Conservation (phyloP, 2,329 filamentous ascomycete species). For the Paraphoma sp. region DNA sequence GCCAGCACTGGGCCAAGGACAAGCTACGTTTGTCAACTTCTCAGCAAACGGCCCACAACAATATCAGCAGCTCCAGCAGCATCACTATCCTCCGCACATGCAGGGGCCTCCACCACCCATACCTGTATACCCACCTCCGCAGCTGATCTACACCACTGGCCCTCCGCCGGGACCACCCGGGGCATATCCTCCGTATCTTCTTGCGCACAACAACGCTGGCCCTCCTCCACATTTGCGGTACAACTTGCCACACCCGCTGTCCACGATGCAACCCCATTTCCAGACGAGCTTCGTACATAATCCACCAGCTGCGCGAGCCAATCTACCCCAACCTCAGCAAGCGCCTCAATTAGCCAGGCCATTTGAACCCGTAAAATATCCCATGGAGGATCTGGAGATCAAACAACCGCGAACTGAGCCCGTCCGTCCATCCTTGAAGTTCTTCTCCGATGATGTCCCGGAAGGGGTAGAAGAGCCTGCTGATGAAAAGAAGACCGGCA, state of each 20-base stretch:
- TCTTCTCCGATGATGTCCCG: conserved; percentile 69
- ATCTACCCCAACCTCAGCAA: conserved; percentile 50
- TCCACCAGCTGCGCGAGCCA: conserved; percentile 46
- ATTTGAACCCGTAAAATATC: conserved; percentile 79
- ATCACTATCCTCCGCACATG: conserved; percentile 6
- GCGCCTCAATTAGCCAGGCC: conserved; percentile 59
- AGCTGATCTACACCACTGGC: conserved; percentile 7
- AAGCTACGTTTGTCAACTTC: conserved; percentile 58
- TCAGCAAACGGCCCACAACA: conserved; percentile 61
- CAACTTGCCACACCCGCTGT: conserved; percentile 14
- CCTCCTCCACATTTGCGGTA: conserved; percentile 18
- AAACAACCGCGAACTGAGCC: conserved; percentile 68
- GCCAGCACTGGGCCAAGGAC: conserved; percentile 26
- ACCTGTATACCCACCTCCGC: conserved; percentile 4
- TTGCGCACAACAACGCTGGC: background rate
- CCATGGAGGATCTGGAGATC: conserved; percentile 91
- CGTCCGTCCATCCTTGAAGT: conserved; percentile 78
- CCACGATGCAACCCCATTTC: conserved; percentile 24
- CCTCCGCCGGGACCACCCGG: conserved; percentile 3
- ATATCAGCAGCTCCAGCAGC: conserved; percentile 70
- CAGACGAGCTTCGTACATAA: conserved; percentile 53
- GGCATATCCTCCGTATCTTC: conserved; percentile 1
- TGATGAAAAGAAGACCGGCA: conserved; percentile 55
- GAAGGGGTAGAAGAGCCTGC: conserved; percentile 46
- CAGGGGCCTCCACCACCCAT: conserved; percentile 6